Percentiles rank a stretch among this genome's conserved stretches.
Evolutionary conservation across 2,329 filamentous ascomycete species (phyloP).

Genomic region (Rhynchosporium graminicola): DNA sequence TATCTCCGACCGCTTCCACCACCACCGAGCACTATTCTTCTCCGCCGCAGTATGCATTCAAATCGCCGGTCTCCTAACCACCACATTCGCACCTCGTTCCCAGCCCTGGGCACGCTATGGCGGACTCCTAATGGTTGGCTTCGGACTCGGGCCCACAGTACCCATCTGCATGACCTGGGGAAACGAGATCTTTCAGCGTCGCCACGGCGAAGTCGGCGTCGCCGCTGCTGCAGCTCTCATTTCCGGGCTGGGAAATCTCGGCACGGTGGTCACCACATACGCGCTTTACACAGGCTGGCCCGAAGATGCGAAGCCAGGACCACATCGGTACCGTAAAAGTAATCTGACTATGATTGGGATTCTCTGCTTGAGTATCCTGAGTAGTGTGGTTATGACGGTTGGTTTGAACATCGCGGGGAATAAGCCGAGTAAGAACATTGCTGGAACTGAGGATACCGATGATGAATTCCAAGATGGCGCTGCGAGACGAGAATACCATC

Average conservation of each 20-base stretch:
- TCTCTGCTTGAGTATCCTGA: constrained; percentile 72
- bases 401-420: constrained; percentile 62
- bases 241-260: constrained; percentile 82
- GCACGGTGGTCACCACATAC: constrained; percentile 84
- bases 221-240: constrained; percentile 84
- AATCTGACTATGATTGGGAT: constrained; percentile 90
- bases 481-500: constrained; percentile 56
- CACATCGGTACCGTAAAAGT: constrained; percentile 74
- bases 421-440: constrained; percentile 50
- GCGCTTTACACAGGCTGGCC: constrained; percentile 87
- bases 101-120: constrained; percentile 84
- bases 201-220: constrained; percentile 88
- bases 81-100: constrained; percentile 67
- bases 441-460: constrained; percentile 40
- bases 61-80: constrained; percentile 77
- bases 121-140: constrained; percentile 85
- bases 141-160: constrained; percentile 86
- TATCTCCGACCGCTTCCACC: constrained; percentile 83
- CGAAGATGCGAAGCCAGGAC: constrained; percentile 68
- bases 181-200: constrained; percentile 83
- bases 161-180: constrained; percentile 96
- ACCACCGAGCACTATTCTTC: constrained; percentile 79
- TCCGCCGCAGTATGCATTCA: constrained; percentile 73
- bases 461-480: constrained; percentile 59
- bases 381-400: constrained; percentile 67